Evolutionary conservation across 2,329 filamentous ascomycete genomes (phyloP), one percentile per base, ranked within the genome.

Genomic region (Paraphaeosphaeria sporulosa): DNA sequence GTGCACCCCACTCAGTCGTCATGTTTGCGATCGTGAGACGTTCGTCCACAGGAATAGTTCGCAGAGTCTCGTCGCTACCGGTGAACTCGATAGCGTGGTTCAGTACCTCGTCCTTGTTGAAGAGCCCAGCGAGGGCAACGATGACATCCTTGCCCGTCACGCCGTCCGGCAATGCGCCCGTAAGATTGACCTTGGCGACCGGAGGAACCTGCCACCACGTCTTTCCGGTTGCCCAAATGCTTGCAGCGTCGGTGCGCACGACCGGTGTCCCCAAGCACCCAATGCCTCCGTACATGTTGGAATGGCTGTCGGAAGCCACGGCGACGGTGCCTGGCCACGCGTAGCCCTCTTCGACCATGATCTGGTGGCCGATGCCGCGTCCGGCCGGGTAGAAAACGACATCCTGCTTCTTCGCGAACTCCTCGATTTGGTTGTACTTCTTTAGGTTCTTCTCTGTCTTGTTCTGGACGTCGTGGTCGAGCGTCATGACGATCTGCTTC

Each of bases 71-170:
- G 64, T 92, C 88, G 0, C 89, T 88, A 13, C 94, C 94, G 0
- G 87, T 88, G 71, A 97, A 97, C 73, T 98, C 94, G 61, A 98
- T 89, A 5, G 88, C 88, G 73, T 97, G 93, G 79, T 98, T 98
- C 15, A 97, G 84, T 0, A 97, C 94, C 47, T 97, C 92, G 67
- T 93, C 90, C 56, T 90, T 87, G 78, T 91, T 91, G 82, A 98
- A 96, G 0, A 97, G 80, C 0, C 91, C 92, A 68, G 92, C 96
- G 0, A 98, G 84, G 0, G 93, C 92, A 27, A 97, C 86, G 66
- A 98, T 98, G 13, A 97, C 91, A 76, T 98, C 95, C 78, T 99
- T 98, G 32, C 93, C 94, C 0, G 90, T 93, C 0, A 97, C 93
- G 12, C 94, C 94, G 1, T 82, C 80, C 0, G 92, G 94, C 7